Percentiles rank a stretch among this genome's conserved stretches.
These are phyloP conservation scores for Acanthamoeba sp. DNA, from an alignment of 208 protist genomes.

Conservation along the genomic window DNA sequence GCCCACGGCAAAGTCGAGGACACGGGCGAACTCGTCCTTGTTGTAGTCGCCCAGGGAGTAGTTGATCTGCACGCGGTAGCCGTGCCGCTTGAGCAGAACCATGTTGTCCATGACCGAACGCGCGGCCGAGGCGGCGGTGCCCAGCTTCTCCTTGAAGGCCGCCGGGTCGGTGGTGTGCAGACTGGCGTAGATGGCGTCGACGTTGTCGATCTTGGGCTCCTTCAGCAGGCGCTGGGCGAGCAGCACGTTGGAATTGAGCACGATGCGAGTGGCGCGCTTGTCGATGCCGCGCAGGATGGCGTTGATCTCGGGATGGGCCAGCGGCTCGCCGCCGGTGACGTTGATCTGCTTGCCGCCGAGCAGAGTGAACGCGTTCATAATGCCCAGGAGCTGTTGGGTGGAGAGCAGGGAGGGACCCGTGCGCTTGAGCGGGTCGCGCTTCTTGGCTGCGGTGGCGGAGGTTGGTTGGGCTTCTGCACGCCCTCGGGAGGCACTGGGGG, in stretches of 20 bases:
- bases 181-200: constrained; percentile 69
- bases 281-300: background rate
- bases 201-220: constrained; percentile 37
- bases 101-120: constrained; percentile 65
- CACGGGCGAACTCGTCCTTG: constrained; percentile 51
- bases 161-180: constrained; percentile 20
- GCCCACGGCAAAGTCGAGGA: constrained; percentile 52
- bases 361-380: constrained; percentile 36
- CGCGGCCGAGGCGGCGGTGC: background rate
- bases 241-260: constrained; percentile 28
- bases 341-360: constrained; percentile 64
- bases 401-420: background rate
- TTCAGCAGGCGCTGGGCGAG: constrained; percentile 48
- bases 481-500: too few relatives aligned
- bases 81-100: constrained; percentile 49
- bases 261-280: background rate
- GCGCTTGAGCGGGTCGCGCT: constrained; percentile 28
- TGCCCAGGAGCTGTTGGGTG: background rate
- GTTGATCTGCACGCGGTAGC: constrained; percentile 72
- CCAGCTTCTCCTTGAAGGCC: constrained; percentile 58
- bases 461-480: too few relatives aligned
- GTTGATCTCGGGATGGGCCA: background rate
- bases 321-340: constrained; percentile 30
- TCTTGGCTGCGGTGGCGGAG: background rate
- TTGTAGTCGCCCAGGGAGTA: constrained; percentile 74